Conservation (phyloP, 2,329 filamentous ascomycete genomes). For the Pyrenochaeta sp. region DNA sequence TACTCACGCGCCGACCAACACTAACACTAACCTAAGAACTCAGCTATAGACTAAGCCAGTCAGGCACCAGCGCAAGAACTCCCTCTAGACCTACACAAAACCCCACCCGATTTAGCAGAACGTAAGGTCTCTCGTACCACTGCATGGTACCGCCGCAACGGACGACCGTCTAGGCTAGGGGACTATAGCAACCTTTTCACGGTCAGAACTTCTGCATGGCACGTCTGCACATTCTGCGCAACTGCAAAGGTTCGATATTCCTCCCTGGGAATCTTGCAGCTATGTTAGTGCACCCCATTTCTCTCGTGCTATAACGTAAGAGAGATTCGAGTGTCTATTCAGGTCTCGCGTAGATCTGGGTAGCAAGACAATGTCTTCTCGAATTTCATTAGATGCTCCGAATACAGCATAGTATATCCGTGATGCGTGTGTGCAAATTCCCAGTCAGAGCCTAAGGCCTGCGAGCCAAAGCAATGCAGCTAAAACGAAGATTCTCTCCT, state of each 20-base stretch:
- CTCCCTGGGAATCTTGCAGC: conserved; percentile 12
- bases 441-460: conserved; percentile 26
- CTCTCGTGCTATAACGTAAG: conserved; percentile 7
- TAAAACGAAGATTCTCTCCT: conserved; percentile 67
- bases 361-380: conserved; percentile 20
- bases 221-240: conserved; percentile 3
- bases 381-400: conserved; percentile 15
- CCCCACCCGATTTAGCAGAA: too few relatives aligned
- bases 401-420: conserved; percentile 12
- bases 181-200: too few relatives aligned
- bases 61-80: too few relatives aligned
- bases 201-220: not conserved
- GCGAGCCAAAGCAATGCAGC: conserved; percentile 63
- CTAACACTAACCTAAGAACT: too few relatives aligned
- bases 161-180: too few relatives aligned
- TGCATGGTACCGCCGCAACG: too few relatives aligned
- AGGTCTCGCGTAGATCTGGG: conserved; percentile 13
- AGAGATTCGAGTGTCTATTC: conserved; percentile 12
- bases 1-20: too few relatives aligned
- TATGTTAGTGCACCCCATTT: conserved; percentile 12
- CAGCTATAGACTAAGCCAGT: too few relatives aligned
- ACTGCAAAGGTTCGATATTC: conserved; percentile 14
- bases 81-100: too few relatives aligned
- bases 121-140: too few relatives aligned
- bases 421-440: conserved; percentile 14